phyloP scores from a whole-genome alignment of 371 early-diverging fungal genomes.

The Rhizomucor pusillus region DNA sequence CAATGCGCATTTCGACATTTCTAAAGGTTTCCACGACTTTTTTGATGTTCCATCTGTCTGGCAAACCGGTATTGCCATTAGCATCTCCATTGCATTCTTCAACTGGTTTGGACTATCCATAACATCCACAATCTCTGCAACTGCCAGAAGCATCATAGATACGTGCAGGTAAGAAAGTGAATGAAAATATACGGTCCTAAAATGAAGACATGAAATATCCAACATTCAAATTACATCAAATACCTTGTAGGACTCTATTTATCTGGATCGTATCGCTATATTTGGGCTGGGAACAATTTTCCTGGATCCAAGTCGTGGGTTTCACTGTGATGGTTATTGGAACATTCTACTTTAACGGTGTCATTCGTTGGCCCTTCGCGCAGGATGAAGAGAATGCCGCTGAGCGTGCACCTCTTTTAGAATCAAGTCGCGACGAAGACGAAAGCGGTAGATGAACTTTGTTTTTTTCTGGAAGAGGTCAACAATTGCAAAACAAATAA shows the following conservation, averaged over 20 bases:
- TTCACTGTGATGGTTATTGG: conserved; percentile 85
- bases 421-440: conserved; percentile 5
- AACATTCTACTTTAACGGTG: conserved; percentile 90
- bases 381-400: conserved; percentile 14
- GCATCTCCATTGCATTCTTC: conserved; percentile 87
- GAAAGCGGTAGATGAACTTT: conserved; percentile 2
- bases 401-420: conserved; percentile 34
- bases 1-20: conserved; percentile 76
- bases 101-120: conserved; percentile 95
- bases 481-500: background rate
- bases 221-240: background rate
- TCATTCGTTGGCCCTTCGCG: conserved; percentile 52
- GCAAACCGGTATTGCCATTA: conserved; percentile 76
- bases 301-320: conserved; percentile 84
- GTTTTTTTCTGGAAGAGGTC: background rate
- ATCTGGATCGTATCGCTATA: conserved; percentile 90
- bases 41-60: conserved; percentile 64
- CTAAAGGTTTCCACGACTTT: conserved; percentile 74
- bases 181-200: background rate
- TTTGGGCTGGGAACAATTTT: conserved; percentile 94
- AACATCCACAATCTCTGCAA: conserved; percentile 82
- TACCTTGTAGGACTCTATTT: conserved; percentile 72
- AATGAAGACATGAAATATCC: background rate
- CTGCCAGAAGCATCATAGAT: conserved; percentile 92
- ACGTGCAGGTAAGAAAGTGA: conserved; percentile 65